Conservation (phyloP, 1,284 basidiomycete species). For the Sparassis latifolia region DNA sequence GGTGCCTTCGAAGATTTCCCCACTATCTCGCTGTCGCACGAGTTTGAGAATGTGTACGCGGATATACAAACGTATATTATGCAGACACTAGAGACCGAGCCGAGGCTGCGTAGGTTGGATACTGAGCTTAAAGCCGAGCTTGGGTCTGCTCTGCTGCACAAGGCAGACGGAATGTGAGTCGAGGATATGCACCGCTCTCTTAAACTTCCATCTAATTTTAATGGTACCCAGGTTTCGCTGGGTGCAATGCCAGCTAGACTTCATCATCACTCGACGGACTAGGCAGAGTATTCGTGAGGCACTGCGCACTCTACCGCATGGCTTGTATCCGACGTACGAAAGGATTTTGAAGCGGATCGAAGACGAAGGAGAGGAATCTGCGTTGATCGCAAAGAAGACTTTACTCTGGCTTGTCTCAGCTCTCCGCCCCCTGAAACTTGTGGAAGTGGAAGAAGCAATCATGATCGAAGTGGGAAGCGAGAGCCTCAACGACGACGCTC, state of each 20-base stretch:
- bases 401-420: not conserved
- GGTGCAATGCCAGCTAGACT: not conserved
- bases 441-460: not conserved
- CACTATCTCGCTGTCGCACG: too few species aligned
- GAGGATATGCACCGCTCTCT: not conserved
- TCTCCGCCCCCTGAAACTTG: not conserved
- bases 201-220: not conserved
- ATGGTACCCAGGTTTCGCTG: not conserved
- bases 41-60: too few species aligned
- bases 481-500: not conserved
- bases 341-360: not conserved
- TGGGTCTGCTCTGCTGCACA: not conserved
- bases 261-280: not conserved
- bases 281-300: too few species aligned
- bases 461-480: not conserved
- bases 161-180: not conserved
- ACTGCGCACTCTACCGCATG: not conserved
- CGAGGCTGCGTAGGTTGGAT: not conserved
- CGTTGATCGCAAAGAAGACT: not conserved
- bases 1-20: not conserved
- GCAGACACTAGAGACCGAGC: not conserved
- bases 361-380: not conserved
- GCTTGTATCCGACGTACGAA: not conserved
- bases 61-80: too few species aligned
- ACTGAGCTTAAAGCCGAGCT: not conserved